Conservation (phyloP, 257 asterid species). For the Pogostemon cablin region DNA sequence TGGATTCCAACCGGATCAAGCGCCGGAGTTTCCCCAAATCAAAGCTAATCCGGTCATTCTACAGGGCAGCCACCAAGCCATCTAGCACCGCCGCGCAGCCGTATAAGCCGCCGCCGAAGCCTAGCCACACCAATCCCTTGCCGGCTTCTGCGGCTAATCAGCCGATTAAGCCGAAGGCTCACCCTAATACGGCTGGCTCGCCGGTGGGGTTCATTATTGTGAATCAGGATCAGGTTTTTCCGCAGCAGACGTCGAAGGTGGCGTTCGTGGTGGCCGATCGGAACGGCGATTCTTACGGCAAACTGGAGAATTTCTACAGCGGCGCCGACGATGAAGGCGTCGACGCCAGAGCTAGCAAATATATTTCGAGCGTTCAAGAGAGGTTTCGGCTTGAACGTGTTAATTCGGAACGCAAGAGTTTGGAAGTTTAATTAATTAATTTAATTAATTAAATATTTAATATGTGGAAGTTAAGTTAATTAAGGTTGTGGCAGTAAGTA, state of each 20-base stretch:
- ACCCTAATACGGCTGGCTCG: constrained; percentile 28
- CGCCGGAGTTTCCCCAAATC: constrained; percentile 50
- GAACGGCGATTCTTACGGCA: constrained; percentile 28
- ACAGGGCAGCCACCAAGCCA: constrained; percentile 40
- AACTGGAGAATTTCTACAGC: constrained; percentile 39
- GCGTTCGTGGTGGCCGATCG: constrained; percentile 31
- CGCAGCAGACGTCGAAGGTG: constrained; percentile 36
- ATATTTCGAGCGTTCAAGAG: constrained; percentile 58
- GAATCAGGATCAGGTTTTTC: constrained; percentile 44
- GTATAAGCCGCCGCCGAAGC: constrained; percentile 26
- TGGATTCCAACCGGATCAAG: constrained; percentile 52
- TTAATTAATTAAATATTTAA: background rate
- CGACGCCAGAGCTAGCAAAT: constrained; percentile 55
- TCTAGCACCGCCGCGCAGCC: constrained; percentile 34
- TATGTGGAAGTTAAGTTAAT: too few species aligned
- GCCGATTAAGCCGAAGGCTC: constrained; percentile 37
- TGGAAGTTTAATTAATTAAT: background rate
- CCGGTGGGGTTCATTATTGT: constrained; percentile 34
- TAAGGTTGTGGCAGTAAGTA: background rate
- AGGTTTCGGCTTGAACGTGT: constrained; percentile 54
- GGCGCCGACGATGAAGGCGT: constrained; percentile 55
- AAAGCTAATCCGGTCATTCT: constrained; percentile 51
- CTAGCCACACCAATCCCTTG: constrained; percentile 17
- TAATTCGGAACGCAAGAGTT: constrained; percentile 39
- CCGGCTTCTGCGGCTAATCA: constrained; percentile 28